These are phyloP conservation scores for Wallacemonas collosoma DNA, from an alignment of 208 protist genomes.

Conservation along the genomic window DNA sequence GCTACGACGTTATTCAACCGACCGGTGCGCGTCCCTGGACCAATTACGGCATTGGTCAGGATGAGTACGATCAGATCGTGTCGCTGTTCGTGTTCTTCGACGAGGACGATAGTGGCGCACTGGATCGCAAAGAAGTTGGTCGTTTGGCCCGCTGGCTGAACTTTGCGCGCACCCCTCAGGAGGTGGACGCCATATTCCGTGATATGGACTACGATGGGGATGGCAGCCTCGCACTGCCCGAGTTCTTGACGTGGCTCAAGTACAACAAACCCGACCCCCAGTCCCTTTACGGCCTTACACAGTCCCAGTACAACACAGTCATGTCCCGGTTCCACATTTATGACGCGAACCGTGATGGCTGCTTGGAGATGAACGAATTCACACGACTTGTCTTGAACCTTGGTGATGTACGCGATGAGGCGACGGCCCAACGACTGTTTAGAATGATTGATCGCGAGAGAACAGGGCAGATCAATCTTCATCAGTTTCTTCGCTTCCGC, in stretches of 20 bases:
- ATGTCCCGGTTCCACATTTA: slow-evolving; percentile 58
- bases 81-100: slow-evolving; percentile 62
- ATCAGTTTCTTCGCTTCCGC: slow-evolving; percentile 58
- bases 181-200: slow-evolving; percentile 55
- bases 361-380: slow-evolving; percentile 45
- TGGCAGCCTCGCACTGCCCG: slow-evolving; percentile 41
- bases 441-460: slow-evolving; percentile 29
- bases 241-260: slow-evolving; percentile 50
- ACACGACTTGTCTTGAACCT: slow-evolving; percentile 28
- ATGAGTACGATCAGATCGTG: slow-evolving; percentile 69
- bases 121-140: slow-evolving; percentile 36
- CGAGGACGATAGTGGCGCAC: slow-evolving; percentile 42
- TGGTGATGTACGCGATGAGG: slow-evolving; percentile 27
- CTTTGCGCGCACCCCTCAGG: slow-evolving; percentile 38
- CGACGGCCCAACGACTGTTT: slow-evolving; percentile 29
- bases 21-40: slow-evolving; percentile 30
- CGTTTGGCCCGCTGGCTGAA: slow-evolving; percentile 57
- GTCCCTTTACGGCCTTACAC: slow-evolving; percentile 46
- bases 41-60: slow-evolving; percentile 41
- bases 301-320: slow-evolving; percentile 52
- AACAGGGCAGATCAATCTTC: slow-evolving; percentile 32
- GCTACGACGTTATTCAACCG: slow-evolving; percentile 25
- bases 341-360: slow-evolving; percentile 46
- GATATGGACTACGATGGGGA: slow-evolving; percentile 50
- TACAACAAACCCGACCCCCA: slow-evolving; percentile 48